phyloP scores from a whole-genome alignment of 2,329 filamentous ascomycete species.

The Xylaria multiplex region DNA sequence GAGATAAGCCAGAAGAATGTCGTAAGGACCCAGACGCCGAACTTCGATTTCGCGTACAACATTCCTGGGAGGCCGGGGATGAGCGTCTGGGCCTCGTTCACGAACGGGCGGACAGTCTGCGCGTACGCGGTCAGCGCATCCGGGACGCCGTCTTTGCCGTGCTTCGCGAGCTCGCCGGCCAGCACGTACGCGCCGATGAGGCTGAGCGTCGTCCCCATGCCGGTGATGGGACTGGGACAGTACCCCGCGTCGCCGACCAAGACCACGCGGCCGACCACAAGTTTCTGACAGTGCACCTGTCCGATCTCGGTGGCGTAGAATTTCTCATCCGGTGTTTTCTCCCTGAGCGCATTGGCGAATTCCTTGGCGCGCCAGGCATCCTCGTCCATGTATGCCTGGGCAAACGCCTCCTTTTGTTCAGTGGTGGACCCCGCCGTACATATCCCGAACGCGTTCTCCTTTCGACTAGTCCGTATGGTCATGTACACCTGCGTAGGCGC shows the following conservation, averaged over 20 bases:
- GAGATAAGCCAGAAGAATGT: constrained; percentile 41
- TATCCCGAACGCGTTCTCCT: constrained; percentile 11
- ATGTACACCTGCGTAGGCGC: constrained; percentile 52
- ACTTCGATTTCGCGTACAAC: constrained; percentile 38
- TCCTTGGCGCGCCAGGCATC: constrained; percentile 11
- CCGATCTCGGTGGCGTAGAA: constrained; percentile 59
- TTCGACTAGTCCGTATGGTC: constrained; percentile 20
- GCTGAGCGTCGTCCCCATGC: constrained; percentile 61
- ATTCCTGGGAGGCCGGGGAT: constrained; percentile 36
- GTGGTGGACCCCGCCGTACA: constrained; percentile 29
- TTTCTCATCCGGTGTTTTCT: constrained; percentile 47
- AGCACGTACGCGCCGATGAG: constrained; percentile 65
- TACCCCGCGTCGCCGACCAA: constrained; percentile 66
- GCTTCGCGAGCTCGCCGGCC: constrained; percentile 61
- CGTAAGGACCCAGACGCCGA: constrained; percentile 38
- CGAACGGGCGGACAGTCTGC: constrained; percentile 55
- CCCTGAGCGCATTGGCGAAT: constrained; percentile 1
- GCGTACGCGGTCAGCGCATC: constrained; percentile 57
- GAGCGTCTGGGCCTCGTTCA: constrained; percentile 54
- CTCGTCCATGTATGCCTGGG: constrained; percentile 48
- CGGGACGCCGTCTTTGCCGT: constrained; percentile 40
- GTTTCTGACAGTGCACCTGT: constrained; percentile 55
- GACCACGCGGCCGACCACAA: constrained; percentile 59
- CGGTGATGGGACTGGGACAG: constrained; percentile 59
- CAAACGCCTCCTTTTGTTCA: constrained; percentile 42